Evolutionary conservation across 1,139 yeast genomes (phyloP).

Genomic region (Eremothecium cymbalariae): DNA sequence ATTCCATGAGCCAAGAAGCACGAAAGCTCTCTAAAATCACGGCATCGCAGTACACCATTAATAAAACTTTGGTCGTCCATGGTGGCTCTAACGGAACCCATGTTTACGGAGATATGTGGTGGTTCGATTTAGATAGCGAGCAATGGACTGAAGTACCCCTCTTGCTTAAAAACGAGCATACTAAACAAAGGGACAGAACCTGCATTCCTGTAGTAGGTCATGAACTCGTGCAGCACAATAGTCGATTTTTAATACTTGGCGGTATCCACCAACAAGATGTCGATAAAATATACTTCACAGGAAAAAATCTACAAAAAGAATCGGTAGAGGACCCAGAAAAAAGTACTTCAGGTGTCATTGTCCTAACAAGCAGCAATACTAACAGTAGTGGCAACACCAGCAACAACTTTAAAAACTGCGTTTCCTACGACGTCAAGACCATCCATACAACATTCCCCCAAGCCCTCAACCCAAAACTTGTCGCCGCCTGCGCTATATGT

Average conservation of each 20-base stretch:
- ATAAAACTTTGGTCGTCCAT: constrained; percentile 32
- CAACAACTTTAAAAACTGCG: background rate
- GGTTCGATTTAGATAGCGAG: constrained; percentile 37
- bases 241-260: constrained; percentile 22
- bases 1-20: constrained; percentile 1
- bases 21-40: background rate
- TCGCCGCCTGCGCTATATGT: background rate
- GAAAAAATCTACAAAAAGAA: constrained; percentile 1
- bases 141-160: constrained; percentile 33
- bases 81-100: constrained; percentile 40
- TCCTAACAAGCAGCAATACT: background rate
- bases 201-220: constrained; percentile 27
- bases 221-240: constrained; percentile 22
- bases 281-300: constrained; percentile 3
- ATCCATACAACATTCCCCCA: no score
- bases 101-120: constrained; percentile 42
- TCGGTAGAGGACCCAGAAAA: background rate
- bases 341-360: background rate
- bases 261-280: constrained; percentile 26
- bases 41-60: constrained; percentile 1
- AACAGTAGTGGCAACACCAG: background rate
- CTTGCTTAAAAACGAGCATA: constrained; percentile 16
- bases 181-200: constrained; percentile 11
- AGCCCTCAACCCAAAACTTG: background rate
- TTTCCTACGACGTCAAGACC: no score